phyloP scores from a whole-genome alignment of 2,329 filamentous ascomycete genomes.

The Gliomastix tumulicola region DNA sequence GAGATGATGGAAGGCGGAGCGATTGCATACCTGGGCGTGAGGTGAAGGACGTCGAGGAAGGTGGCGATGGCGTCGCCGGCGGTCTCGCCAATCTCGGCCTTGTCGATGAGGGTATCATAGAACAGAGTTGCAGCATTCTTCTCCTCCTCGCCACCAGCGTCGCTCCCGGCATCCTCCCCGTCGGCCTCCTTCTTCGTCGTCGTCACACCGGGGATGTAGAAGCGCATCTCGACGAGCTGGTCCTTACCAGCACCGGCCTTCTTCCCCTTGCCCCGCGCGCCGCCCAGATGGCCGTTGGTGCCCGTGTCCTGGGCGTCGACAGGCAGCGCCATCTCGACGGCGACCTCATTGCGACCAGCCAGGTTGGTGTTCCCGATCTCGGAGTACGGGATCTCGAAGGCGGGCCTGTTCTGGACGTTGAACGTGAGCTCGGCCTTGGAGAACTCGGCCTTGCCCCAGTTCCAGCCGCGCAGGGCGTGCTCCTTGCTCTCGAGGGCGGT shows the following conservation, averaged over 20 bases:
- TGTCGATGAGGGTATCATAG: slow-evolving; percentile 96
- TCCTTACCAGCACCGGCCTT: slow-evolving; percentile 86
- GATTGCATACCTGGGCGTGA: slow-evolving; percentile 71
- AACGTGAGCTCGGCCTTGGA: slow-evolving; percentile 91
- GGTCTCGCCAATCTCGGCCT: slow-evolving; percentile 97
- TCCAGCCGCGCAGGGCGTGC: slow-evolving; percentile 94
- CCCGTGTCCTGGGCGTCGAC: slow-evolving; percentile 65
- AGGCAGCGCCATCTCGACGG: slow-evolving; percentile 83
- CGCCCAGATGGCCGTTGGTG: slow-evolving; percentile 66
- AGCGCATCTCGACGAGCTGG: slow-evolving; percentile 96
- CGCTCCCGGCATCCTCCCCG: slow-evolving; percentile 66
- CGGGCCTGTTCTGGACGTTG: slow-evolving; percentile 92
- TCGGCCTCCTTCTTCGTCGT: slow-evolving; percentile 65
- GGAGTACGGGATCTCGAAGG: slow-evolving; percentile 94
- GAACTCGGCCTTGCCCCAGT: slow-evolving; percentile 98
- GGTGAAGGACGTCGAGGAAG: slow-evolving; percentile 92
- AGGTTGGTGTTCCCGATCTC: slow-evolving; percentile 98
- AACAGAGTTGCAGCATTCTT: slow-evolving; percentile 96
- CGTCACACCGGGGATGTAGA: slow-evolving; percentile 91
- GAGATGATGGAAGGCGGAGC: not conserved
- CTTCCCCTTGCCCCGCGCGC: slow-evolving; percentile 69
- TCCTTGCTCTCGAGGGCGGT: slow-evolving; percentile 87
- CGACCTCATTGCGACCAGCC: slow-evolving; percentile 95
- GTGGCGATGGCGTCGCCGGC: slow-evolving; percentile 98
- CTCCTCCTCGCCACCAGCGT: slow-evolving; percentile 53